Evolutionary conservation across 1,284 basidiomycete species (phyloP), one percentile per base, ranked within the genome.

Genomic region (Sutorius eximius): DNA sequence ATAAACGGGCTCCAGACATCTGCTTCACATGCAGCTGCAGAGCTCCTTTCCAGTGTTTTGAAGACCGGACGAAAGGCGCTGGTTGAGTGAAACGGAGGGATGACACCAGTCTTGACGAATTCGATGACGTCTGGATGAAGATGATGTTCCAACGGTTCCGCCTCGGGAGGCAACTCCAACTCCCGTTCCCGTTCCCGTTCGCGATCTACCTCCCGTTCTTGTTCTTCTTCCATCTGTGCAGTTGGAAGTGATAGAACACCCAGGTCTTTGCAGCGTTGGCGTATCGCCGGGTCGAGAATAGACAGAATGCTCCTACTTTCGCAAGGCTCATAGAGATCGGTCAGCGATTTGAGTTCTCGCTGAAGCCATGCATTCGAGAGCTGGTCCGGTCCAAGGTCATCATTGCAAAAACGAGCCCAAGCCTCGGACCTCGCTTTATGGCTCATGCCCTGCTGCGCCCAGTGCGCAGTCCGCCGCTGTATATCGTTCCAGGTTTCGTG

Each of bases 361-460:
- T 72, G 69, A 10, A 71, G 59, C 75, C 75, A 77, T 0, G 53
- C 51, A 13, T 34, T 37, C 15, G 52, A 38, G 22, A 78, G 52
- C 18, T 47, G n/a, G 12, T 47, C 32, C 10, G 24, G 20, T 0
- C 45, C 22, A 4, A 34, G 9, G 0, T 52, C 22, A 5, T 30
- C 11, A 5, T 51, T 36, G 12, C 53, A 48, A 32, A 68, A 64
- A 0, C 53, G 32, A 5, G 51, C 29, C 72, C 73, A 74, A 3
- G 71, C 72, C 0, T 59, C 34, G 3, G 61, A 56, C 27, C 77
- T 69, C 1, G 54, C 57, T 18, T 63, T 41, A 45, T 75, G 74
- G 34, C 75, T 71, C 12, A 73, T 40, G 2, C 79, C 80, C 62
- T 81, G 80, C 47, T 75, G 69, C 13, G 66, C 72, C 78, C 78